Base-by-base conservation (phyloP, 257 asterid species). In the Lavandula angustifolia region DNA sequence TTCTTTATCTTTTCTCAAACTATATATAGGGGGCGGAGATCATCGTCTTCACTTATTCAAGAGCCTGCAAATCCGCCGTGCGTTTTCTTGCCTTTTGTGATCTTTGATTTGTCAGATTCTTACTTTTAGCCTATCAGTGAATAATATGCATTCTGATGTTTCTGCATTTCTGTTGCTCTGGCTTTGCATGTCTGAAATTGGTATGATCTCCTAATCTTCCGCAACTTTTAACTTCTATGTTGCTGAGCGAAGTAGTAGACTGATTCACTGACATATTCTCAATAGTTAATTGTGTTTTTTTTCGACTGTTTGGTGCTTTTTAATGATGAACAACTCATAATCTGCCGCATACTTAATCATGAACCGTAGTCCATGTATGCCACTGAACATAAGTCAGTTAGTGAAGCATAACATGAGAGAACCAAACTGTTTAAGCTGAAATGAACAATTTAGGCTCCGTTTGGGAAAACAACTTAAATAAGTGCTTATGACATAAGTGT, bases 21-120 rank as follows among this genome's bases (percentile, higher is more conserved):
- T 71, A 62, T 66, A 67, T 74, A 72, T 66, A 62, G 27, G n/a
- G 56, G 59, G 3, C 13, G 72, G 60, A 66, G 34, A 53, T 57
- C 71, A 58, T 31, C 37, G 27, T 33, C 14, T 58, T 66, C 6
- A 27, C 38, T 43, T 12, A 48, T 64, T 67, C 74, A 75, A 44
- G 56, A 61, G 55, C 64, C 70, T 43, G 72, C 63, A 4, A 35
- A 49, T 46, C 72, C 38, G 44, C 9, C 54, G 78, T 73, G 64
- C 47, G 75, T 73, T 47, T 53, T 52, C n/a, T 60, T 60, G 53
- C 1, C 43, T 38, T 68, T 4, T 65, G 9, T 37, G 18, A 22
- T 49, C 13, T 66, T 46, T 35, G 17, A 59, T 65, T 47, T 35
- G 16, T 53, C 18, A 7, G 16, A 42, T 35, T 55, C 13, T 2